These are phyloP conservation scores for Kokia cookei DNA, from an alignment of 441 rosid genomes.

Conservation along the genomic window DNA sequence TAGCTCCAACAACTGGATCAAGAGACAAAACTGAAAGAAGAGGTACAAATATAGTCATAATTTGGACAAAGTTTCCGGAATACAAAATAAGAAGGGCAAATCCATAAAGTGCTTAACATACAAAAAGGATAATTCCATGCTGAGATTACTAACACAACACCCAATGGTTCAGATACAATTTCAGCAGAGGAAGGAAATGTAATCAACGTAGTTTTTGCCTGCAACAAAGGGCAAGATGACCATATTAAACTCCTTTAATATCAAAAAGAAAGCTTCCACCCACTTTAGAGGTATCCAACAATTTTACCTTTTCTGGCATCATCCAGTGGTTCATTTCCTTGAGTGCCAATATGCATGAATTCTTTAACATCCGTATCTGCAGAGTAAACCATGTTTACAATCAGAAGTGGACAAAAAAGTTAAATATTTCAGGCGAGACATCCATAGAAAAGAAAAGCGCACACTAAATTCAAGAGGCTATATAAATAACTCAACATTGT, in stretches of 20 bases:
- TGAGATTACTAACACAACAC: constrained; percentile 67
- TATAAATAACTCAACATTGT: not conserved
- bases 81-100: not conserved
- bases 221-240: constrained; percentile 14
- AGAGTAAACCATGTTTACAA: constrained; percentile 8
- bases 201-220: constrained; percentile 58
- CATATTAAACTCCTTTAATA: not conserved
- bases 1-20: constrained; percentile 74
- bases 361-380: constrained; percentile 52
- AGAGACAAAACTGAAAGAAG: constrained; percentile 51
- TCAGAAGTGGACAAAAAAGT: not conserved
- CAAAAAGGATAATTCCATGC: constrained; percentile 77
- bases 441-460: not conserved
- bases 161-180: constrained; percentile 68
- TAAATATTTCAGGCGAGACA: not conserved
- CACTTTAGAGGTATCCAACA: not conserved
- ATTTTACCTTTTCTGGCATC: constrained; percentile 48
- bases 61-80: not conserved
- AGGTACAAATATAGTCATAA: not conserved
- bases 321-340: constrained; percentile 65
- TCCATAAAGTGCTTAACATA: constrained; percentile 17
- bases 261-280: constrained; percentile 2
- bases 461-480: not conserved
- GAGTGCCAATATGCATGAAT: constrained; percentile 38
- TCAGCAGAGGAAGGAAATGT: constrained; percentile 75